Evolutionary conservation across 805 yeast genomes (phyloP).

Genomic region (Saccharomycopsis malanga): DNA sequence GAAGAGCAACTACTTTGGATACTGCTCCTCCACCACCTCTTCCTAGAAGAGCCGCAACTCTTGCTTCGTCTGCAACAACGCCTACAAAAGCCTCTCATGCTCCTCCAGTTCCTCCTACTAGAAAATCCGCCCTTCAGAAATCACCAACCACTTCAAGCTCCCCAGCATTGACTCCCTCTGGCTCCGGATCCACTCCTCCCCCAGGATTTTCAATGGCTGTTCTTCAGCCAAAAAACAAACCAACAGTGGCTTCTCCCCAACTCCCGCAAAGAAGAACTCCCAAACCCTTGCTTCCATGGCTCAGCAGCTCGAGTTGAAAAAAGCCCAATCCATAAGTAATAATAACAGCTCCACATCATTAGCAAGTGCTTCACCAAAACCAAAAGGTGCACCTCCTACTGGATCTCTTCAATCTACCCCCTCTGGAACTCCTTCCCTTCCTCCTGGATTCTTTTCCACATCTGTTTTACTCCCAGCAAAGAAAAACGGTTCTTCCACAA

Average conservation of each 20-base stretch:
- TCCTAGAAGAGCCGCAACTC: conserved; percentile 21
- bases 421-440: conserved; percentile 1
- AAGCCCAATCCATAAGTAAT: neutral
- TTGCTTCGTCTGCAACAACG: conserved; percentile 2
- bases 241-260: neutral
- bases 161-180: conserved; percentile 11
- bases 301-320: conserved; percentile 4
- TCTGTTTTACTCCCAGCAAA: conserved; percentile 8
- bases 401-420: conserved; percentile 25
- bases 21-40: conserved; percentile 23
- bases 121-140: conserved; percentile 17
- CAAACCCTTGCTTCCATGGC: conserved; percentile 12
- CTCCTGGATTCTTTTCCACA: conserved; percentile 13
- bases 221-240: conserved; percentile 15
- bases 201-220: conserved; percentile 19
- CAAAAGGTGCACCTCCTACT: conserved; percentile 22
- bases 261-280: neutral
- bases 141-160: neutral
- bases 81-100: neutral
- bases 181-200: conserved; percentile 6
- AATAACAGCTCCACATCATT: neutral
- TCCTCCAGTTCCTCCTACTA: conserved; percentile 19
- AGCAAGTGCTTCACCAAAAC: conserved; percentile 8
- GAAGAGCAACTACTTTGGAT: no score
- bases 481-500: neutral